These are phyloP conservation scores for Mariannaea sp. DNA, from an alignment of 2,329 filamentous ascomycete species.

Conservation along the genomic window DNA sequence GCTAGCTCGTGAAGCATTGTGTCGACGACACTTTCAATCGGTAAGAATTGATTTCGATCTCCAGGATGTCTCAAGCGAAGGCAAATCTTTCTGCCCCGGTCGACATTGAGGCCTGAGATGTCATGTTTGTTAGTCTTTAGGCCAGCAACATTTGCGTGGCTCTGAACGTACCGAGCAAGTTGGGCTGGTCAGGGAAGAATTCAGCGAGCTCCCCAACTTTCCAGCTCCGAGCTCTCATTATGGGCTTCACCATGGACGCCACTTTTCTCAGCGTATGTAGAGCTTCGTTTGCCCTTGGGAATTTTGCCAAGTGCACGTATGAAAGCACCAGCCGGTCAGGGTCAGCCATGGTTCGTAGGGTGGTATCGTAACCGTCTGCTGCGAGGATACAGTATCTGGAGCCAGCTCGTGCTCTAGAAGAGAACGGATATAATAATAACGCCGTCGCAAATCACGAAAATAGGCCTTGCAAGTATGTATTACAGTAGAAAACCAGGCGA, in stretches of 20 bases:
- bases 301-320: constrained; percentile 54
- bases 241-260: constrained; percentile 88
- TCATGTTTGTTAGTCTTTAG: constrained; percentile 7
- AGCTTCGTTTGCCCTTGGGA: constrained; percentile 55
- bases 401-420: constrained; percentile 9
- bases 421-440: neutral
- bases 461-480: neutral
- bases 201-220: constrained; percentile 79
- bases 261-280: constrained; percentile 73
- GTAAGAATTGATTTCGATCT: constrained; percentile 77
- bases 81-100: constrained; percentile 77
- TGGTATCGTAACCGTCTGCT: constrained; percentile 2
- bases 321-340: constrained; percentile 51
- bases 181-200: constrained; percentile 77
- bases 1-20: constrained; percentile 94
- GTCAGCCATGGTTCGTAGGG: constrained; percentile 28
- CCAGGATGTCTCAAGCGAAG: constrained; percentile 78
- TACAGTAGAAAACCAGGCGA: neutral
- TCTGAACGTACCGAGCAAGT: constrained; percentile 67
- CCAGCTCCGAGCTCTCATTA: constrained; percentile 89
- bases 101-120: constrained; percentile 71
- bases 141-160: neutral
- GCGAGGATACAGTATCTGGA: constrained; percentile 9
- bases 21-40: constrained; percentile 79
- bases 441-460: neutral